Percentiles rank a stretch among this genome's conserved stretches.
Evolutionary conservation across 768 basidiomycete species (phyloP).

Genomic region (Calocera viscosa): DNA sequence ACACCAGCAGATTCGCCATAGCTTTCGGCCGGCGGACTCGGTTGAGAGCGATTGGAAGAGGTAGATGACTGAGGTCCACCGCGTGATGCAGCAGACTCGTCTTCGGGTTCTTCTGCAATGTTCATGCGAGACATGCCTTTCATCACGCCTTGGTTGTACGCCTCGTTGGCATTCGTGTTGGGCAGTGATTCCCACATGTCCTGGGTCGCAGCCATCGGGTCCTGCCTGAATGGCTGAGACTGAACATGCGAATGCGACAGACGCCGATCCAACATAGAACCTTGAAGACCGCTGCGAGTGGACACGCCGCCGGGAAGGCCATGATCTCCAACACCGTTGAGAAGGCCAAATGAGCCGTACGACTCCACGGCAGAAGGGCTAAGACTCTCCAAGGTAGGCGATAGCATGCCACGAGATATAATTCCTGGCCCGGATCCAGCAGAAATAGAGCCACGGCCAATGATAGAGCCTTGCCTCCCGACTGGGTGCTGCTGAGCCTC

Average conservation of each 20-base stretch:
- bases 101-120: background rate
- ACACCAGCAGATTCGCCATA: background rate
- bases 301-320: background rate
- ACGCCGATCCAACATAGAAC: background rate
- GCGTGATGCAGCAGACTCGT: background rate
- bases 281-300: background rate
- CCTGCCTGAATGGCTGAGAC: background rate
- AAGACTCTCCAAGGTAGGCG: background rate
- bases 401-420: background rate
- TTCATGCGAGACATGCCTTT: background rate
- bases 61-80: background rate
- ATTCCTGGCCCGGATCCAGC: background rate
- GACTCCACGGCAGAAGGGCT: background rate
- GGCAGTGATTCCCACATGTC: constrained; percentile 6
- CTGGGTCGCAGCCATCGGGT: background rate
- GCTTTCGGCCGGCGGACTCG: background rate
- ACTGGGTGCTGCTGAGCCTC: background rate
- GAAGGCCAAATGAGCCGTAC: background rate
- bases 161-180: background rate
- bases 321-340: background rate
- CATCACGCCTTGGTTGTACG: background rate
- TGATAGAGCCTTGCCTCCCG: background rate
- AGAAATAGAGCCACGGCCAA: constrained; percentile 1
- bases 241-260: constrained; percentile 2
- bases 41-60: constrained; percentile 4